Evolutionary conservation across 768 basidiomycete genomes (phyloP).

Genomic region (Lentinula raphanica): DNA sequence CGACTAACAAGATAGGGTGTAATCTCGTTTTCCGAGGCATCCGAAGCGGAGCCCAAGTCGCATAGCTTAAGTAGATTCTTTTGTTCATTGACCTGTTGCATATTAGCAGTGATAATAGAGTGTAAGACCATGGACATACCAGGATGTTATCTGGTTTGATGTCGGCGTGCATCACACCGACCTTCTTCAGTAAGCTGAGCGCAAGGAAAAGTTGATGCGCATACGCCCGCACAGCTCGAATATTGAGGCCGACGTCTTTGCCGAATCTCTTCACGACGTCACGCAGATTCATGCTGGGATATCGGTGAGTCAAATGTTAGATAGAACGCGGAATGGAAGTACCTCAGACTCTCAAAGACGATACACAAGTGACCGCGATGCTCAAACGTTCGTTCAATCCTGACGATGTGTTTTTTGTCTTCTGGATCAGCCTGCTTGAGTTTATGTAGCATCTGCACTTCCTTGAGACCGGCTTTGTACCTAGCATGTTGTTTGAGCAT

Average conservation of each 20-base stretch:
- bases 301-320: neutral
- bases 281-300: constrained; percentile 87
- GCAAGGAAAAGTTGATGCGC: constrained; percentile 93
- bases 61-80: constrained; percentile 93
- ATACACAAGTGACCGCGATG: constrained; percentile 95
- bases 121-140: constrained; percentile 38
- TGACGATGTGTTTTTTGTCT: constrained; percentile 93
- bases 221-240: constrained; percentile 97
- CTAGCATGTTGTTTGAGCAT: constrained; percentile 33
- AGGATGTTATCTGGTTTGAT: constrained; percentile 98
- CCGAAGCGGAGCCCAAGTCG: constrained; percentile 95
- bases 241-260: constrained; percentile 94
- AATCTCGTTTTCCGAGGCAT: constrained; percentile 92
- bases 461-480: constrained; percentile 93
- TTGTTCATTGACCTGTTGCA: constrained; percentile 79
- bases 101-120: neutral
- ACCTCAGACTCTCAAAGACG: constrained; percentile 94
- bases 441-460: constrained; percentile 84
- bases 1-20: constrained; percentile 97
- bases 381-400: constrained; percentile 93
- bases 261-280: constrained; percentile 98
- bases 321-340: constrained; percentile 39
- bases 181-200: constrained; percentile 78
- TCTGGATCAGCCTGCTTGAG: constrained; percentile 87
- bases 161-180: constrained; percentile 95